Conservation (phyloP, 1,139 yeast species). For the Kluyveromyces sp. region DNA sequence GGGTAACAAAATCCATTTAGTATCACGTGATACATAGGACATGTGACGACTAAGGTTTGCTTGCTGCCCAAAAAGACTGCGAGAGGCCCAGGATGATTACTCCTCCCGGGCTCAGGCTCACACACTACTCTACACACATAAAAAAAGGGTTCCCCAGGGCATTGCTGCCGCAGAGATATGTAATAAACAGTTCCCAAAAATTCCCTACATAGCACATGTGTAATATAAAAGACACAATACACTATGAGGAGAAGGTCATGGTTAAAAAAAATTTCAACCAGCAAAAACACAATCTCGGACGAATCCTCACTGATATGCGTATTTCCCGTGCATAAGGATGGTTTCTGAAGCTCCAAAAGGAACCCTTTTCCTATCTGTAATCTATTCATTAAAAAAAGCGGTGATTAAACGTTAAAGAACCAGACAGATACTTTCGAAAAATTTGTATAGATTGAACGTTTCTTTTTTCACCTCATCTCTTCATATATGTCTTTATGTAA, state of each 20-base stretch:
- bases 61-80: no score
- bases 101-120: background rate
- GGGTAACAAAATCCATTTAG: no score
- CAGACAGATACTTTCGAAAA: background rate
- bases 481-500: background rate
- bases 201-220: constrained; percentile 35
- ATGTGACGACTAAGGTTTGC: no score
- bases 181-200: constrained; percentile 32
- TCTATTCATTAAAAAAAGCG: background rate
- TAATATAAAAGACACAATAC: constrained; percentile 33
- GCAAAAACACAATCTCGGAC: constrained; percentile 99
- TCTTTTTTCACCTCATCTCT: no score
- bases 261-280: constrained; percentile 97
- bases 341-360: constrained; percentile 9
- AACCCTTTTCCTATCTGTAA: background rate
- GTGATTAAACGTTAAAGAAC: background rate
- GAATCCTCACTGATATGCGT: constrained; percentile 99
- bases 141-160: background rate
- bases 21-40: no score
- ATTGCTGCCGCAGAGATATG: background rate
- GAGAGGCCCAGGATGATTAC: no score
- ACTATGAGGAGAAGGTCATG: constrained; percentile 86
- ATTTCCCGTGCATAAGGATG: constrained; percentile 99
- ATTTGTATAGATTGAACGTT: background rate
- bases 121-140: background rate